These are phyloP conservation scores for Calophaca sinica DNA, from an alignment of 306 rosid species.

Conservation along the genomic window DNA sequence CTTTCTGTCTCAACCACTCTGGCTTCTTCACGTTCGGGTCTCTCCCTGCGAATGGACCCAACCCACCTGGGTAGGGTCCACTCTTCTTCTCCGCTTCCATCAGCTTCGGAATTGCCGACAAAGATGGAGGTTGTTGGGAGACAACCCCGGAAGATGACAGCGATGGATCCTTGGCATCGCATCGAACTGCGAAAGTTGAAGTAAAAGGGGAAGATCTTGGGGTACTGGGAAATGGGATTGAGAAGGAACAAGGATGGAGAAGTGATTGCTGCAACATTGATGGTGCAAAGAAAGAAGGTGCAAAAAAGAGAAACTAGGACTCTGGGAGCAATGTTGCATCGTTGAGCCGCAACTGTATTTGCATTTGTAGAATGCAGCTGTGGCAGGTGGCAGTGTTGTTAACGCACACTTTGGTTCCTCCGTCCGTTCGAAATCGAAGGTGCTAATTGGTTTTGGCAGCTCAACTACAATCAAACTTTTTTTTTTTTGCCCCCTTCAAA, in stretches of 20 bases:
- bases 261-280: slow-evolving; percentile 52
- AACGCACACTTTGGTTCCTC: slow-evolving; percentile 32
- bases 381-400: not conserved
- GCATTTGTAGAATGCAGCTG: not conserved
- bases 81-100: slow-evolving; percentile 48
- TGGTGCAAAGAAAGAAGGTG: not conserved
- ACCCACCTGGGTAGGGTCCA: slow-evolving; percentile 57
- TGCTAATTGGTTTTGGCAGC: not conserved
- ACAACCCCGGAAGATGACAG: slow-evolving; percentile 8
- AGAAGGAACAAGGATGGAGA: slow-evolving; percentile 41
- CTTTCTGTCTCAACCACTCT: slow-evolving; percentile 78
- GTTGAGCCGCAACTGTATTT: not conserved
- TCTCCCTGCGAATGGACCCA: slow-evolving; percentile 76
- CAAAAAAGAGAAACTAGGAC: too few relatives aligned
- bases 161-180: slow-evolving; percentile 49
- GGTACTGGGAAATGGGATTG: slow-evolving; percentile 32
- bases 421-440: not conserved
- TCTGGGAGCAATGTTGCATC: not conserved
- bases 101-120: slow-evolving; percentile 32
- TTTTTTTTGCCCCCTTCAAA: too few relatives aligned
- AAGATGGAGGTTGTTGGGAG: too few relatives aligned
- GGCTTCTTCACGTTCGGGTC: slow-evolving; percentile 80
- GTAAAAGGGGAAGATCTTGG: slow-evolving; percentile 14
- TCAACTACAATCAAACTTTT: slow-evolving; percentile 19
- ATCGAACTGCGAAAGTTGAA: slow-evolving; percentile 40